Base-by-base conservation (phyloP, 345 rosid species). In the Euclidium syriacum region DNA sequence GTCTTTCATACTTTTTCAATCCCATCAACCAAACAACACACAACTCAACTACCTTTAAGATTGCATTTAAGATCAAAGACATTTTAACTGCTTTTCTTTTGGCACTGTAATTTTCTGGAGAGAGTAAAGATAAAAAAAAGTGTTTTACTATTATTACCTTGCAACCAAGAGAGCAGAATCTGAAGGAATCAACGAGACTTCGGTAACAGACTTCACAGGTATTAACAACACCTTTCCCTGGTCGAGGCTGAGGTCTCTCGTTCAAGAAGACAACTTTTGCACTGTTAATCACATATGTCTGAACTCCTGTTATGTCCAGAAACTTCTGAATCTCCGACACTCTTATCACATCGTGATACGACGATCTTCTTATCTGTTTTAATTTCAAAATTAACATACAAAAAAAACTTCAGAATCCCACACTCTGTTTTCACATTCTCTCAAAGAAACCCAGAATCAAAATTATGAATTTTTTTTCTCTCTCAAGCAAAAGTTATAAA, bases 211-310 rank as follows among this genome's bases (percentile, higher is more conserved):
- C 96, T 64, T 85, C 83, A 14, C 99, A 94, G 38, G 91, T 94
- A 71, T 94, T 90, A 58, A 87, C 77, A 51, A 87, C 96, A 12
- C 97, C 96, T 81, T 94, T 94, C 12, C 96, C 95, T 22, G 95
- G 96, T 83, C 97, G 81, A 4, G 96, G 99, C 81, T 90, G 99
- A 27, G 99, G 97, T 75, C 99, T 82, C 70, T 94, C 96, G 33
- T 94, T 94, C 81, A 94, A 71, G 81, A 94, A 94, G 11, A 94
- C 97, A 44, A 94, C 91, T 44, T 85, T 84, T 4, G 99, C 99
- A 65, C 99, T 94, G 83, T 94, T 94, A 14, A 94, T 94, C 55
- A 94, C 86, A 79, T 94, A 94, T 40, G 97, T 94, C 73, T 94
- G 97, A 49, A 94, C 92, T 27, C 95, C 96, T 57, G 85, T 74